Evolutionary conservation across 441 rosid species (phyloP).

Genomic region (Eutrema salsugineum): DNA sequence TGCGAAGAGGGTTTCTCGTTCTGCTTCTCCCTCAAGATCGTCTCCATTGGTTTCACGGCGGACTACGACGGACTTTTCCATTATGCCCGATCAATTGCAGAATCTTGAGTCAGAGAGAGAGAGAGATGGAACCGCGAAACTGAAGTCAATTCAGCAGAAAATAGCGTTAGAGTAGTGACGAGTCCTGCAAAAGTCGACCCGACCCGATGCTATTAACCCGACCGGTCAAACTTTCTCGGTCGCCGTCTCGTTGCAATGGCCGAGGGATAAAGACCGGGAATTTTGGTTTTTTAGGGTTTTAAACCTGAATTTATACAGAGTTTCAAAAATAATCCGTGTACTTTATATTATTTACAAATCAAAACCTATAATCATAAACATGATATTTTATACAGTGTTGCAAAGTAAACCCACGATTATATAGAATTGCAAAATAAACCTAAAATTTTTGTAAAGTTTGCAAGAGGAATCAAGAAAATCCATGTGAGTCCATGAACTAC

Average conservation of each 20-base stretch:
- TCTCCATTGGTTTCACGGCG: constrained; percentile 22
- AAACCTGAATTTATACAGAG: background rate
- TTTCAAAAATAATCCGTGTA: background rate
- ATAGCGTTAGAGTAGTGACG: background rate
- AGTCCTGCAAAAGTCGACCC: background rate
- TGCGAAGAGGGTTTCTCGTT: constrained; percentile 37
- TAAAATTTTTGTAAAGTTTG: too few species aligned
- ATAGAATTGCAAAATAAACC: background rate
- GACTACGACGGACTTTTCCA: constrained; percentile 24
- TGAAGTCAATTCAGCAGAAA: constrained; percentile 11
- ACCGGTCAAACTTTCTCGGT: background rate
- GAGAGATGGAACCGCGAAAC: background rate
- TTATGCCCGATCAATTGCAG: constrained; percentile 8
- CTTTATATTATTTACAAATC: background rate
- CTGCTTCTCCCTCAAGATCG: constrained; percentile 30
- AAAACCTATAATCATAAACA: background rate
- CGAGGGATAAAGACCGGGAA: background rate
- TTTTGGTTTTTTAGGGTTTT: background rate
- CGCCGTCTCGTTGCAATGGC: background rate
- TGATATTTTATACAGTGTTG: background rate
- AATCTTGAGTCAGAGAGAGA: background rate
- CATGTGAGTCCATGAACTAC: background rate
- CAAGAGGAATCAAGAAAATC: background rate
- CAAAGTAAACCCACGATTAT: background rate
- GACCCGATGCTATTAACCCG: background rate